A percentile compares a stretch with the other conserved stretches of the same genome.
Evolutionary conservation across 139 green algal species (phyloP).

Genomic region (Coccomyxa sp.): DNA sequence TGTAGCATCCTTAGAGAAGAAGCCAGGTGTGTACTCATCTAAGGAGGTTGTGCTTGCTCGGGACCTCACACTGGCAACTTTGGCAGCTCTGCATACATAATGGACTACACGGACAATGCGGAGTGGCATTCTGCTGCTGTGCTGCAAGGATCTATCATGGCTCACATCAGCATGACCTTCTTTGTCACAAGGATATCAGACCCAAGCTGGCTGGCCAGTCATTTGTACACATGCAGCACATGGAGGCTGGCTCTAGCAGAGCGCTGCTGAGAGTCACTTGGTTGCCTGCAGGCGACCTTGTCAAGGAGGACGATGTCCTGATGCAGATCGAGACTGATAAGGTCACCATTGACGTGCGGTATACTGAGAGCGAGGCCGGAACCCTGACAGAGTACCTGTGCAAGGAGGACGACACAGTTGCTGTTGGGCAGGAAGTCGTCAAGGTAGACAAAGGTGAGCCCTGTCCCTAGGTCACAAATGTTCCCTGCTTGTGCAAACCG

Average conservation of each 20-base stretch:
- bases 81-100: no score
- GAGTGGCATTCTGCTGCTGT: no score
- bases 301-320: slow-evolving; percentile 92
- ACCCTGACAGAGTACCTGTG: slow-evolving; percentile 60
- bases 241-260: background rate
- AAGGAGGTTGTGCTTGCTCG: no score
- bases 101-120: no score
- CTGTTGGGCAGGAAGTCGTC: slow-evolving; percentile 67
- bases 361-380: slow-evolving; percentile 51
- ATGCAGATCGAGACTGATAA: slow-evolving; percentile 99
- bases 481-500: no score
- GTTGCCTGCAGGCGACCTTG: slow-evolving; percentile 58
- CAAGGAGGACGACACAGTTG: slow-evolving; percentile 80
- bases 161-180: background rate
- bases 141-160: no score
- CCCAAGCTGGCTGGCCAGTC: background rate
- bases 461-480: no score
- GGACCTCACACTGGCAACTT: no score
- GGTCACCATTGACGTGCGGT: slow-evolving; percentile 89
- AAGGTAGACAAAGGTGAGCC: slow-evolving; percentile 16
- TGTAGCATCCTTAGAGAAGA: slow-evolving; percentile 74
- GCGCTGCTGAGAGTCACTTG: background rate
- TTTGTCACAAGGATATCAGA: background rate
- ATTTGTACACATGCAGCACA: background rate
- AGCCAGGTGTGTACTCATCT: slow-evolving; percentile 38